Evolutionary conservation across 2,329 filamentous ascomycete genomes (phyloP).

Genomic region (Rhinocladiella mackenziei): DNA sequence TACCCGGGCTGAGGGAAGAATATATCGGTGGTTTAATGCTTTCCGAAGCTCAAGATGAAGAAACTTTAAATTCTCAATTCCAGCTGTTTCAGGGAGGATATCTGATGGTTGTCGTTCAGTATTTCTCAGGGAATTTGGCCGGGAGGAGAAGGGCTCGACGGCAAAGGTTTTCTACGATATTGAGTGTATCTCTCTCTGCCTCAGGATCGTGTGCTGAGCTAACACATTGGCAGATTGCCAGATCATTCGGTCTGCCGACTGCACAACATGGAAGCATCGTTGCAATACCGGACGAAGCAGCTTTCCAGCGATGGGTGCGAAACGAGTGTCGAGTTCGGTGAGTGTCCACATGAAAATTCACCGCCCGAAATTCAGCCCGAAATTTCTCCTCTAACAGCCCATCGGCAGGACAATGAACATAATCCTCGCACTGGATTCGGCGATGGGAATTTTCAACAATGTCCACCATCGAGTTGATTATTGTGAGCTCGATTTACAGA

Average conservation of each 20-base stretch:
- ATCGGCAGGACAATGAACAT: constrained; percentile 38
- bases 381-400: constrained; percentile 1
- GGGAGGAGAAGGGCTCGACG: constrained; percentile 44
- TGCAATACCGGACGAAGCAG: constrained; percentile 33
- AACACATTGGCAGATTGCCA: constrained; percentile 35
- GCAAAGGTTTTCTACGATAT: constrained; percentile 39
- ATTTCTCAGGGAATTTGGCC: constrained; percentile 42
- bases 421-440: constrained; percentile 42
- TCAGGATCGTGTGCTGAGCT: neutral
- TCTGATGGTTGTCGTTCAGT: constrained; percentile 41
- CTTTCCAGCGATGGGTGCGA: constrained; percentile 39
- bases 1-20: constrained; percentile 33
- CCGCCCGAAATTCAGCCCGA: neutral
- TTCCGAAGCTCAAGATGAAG: constrained; percentile 24
- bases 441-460: constrained; percentile 46
- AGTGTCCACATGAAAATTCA: constrained; percentile 5
- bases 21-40: constrained; percentile 41
- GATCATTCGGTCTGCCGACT: constrained; percentile 38
- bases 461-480: constrained; percentile 41
- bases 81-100: constrained; percentile 43
- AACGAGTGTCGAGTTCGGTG: constrained; percentile 44
- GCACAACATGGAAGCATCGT: constrained; percentile 38
- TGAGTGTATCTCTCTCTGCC: constrained; percentile 34
- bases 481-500: constrained; percentile 42
- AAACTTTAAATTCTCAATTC: constrained; percentile 36